Conservation (phyloP, 2,329 filamentous ascomycete genomes). For the Penicillium sp. region DNA sequence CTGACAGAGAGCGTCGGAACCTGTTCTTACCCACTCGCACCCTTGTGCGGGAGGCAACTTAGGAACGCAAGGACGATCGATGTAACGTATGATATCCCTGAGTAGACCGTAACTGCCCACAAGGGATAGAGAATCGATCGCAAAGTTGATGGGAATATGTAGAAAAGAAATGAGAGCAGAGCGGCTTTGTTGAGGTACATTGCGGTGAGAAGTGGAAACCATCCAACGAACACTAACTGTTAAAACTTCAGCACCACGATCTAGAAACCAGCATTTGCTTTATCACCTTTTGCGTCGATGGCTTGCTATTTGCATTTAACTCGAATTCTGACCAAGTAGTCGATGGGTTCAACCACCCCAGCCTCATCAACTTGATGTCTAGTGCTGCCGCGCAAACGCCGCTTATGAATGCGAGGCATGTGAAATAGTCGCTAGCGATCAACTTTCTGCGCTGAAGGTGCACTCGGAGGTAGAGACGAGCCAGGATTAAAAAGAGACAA, state of each 20-base stretch:
- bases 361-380: not conserved
- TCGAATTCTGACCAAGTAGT: not conserved
- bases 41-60: too few relatives aligned
- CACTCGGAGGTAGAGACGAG: conserved; percentile 2
- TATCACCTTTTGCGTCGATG: not conserved
- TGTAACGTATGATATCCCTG: too few relatives aligned
- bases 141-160: not conserved
- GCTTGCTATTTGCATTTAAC: not conserved
- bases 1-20: too few relatives aligned
- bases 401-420: not conserved
- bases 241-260: not conserved
- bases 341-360: not conserved
- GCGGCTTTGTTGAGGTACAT: conserved; percentile 2
- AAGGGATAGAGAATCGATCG: not conserved
- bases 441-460: not conserved
- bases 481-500: not conserved
- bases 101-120: too few relatives aligned
- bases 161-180: conserved; percentile 1
- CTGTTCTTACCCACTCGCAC: too few relatives aligned
- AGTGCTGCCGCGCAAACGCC: not conserved
- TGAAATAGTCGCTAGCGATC: conserved; percentile 1
- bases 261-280: not conserved
- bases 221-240: not conserved
- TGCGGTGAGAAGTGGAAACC: conserved; percentile 1
- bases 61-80: too few relatives aligned